Conservation (phyloP, 805 yeast genomes). For the Candida glaebosa region DNA sequence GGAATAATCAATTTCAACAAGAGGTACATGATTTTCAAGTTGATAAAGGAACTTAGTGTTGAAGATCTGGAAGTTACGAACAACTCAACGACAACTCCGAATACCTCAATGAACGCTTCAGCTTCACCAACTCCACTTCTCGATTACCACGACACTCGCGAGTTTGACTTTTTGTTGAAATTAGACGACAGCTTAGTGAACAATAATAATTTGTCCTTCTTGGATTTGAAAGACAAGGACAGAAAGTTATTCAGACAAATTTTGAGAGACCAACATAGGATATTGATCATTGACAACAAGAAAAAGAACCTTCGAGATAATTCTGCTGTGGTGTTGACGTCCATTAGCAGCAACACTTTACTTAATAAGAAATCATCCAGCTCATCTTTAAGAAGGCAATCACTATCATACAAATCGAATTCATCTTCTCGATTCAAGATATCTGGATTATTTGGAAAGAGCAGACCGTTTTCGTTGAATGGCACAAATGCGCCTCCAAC, state of each 20-base stretch:
- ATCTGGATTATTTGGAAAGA: slow-evolving; percentile 54
- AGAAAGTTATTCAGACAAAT: slow-evolving; percentile 28
- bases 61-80: slow-evolving; percentile 27
- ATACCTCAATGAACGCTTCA: neutral
- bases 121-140: slow-evolving; percentile 8
- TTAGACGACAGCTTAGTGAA: slow-evolving; percentile 37
- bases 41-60: slow-evolving; percentile 35
- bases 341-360: slow-evolving; percentile 5
- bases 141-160: slow-evolving; percentile 31
- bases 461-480: slow-evolving; percentile 60
- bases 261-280: slow-evolving; percentile 29
- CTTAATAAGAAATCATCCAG: slow-evolving; percentile 28
- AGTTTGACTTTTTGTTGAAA: slow-evolving; percentile 52
- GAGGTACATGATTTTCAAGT: slow-evolving; percentile 36
- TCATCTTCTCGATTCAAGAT: slow-evolving; percentile 45
- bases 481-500: slow-evolving; percentile 16
- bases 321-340: slow-evolving; percentile 6
- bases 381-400: slow-evolving; percentile 33
- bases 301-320: slow-evolving; percentile 18
- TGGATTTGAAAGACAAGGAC: slow-evolving; percentile 22
- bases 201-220: slow-evolving; percentile 20
- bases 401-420: slow-evolving; percentile 35
- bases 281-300: slow-evolving; percentile 29
- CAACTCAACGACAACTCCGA: slow-evolving; percentile 10
- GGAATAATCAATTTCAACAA: slow-evolving; percentile 82